A percentile compares a stretch with the other conserved stretches of the same genome.
These are phyloP conservation scores for Ceratobasidium sp. DNA, from an alignment of 1,284 basidiomycete species.

Conservation along the genomic window DNA sequence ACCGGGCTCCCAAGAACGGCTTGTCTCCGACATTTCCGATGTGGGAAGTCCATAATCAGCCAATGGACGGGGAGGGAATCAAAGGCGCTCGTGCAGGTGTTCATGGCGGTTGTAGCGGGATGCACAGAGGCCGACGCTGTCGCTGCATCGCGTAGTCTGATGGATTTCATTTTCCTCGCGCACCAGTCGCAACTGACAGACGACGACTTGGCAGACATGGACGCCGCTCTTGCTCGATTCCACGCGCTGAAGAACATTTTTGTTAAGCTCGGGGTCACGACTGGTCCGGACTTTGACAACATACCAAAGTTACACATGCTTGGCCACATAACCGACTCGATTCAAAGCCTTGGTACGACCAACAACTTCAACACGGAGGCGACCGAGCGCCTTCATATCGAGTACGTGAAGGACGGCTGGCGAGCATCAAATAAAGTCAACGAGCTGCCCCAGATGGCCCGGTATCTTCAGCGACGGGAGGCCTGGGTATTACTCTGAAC, in stretches of 20 bases:
- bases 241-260: background rate
- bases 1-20: conserved; percentile 31
- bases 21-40: background rate
- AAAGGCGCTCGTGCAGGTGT: conserved; percentile 23
- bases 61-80: conserved; percentile 39
- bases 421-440: conserved; percentile 28
- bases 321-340: conserved; percentile 27
- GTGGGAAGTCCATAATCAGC: background rate
- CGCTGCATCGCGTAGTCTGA: background rate
- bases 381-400: too few relatives aligned
- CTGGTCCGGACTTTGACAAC: background rate
- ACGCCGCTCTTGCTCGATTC: background rate
- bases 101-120: background rate
- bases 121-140: background rate
- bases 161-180: conserved; percentile 30
- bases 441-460: conserved; percentile 24
- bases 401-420: conserved; percentile 32
- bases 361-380: conserved; percentile 34
- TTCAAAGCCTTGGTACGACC: conserved; percentile 32
- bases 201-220: background rate
- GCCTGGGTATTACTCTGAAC: conserved; percentile 1
- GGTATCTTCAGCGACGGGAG: conserved; percentile 12
- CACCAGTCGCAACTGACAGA: conserved; percentile 1
- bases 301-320: conserved; percentile 37
- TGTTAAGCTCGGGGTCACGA: background rate